Conservation (phyloP, 371 early-diverging fungal genomes). For the Zancudomyces culisetae region DNA sequence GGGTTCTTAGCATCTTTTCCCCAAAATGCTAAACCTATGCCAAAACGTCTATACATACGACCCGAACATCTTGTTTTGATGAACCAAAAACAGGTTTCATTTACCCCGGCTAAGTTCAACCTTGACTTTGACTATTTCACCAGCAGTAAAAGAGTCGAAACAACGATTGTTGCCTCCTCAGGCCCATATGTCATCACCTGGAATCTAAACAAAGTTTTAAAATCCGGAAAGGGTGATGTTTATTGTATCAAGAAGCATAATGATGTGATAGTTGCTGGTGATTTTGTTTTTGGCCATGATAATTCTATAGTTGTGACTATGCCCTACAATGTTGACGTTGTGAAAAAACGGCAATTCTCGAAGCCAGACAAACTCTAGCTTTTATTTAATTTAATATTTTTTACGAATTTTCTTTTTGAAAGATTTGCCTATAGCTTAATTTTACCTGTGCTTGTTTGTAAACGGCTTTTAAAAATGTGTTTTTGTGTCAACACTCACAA, state of each 20-base stretch:
- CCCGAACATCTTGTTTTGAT: conserved; percentile 84
- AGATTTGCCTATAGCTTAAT: no score
- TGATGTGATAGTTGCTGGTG: conserved; percentile 71
- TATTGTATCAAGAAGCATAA: conserved; percentile 72
- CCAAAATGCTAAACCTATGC: conserved; percentile 41
- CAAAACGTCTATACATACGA: conserved; percentile 57
- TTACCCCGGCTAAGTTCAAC: conserved; percentile 88
- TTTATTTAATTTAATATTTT: conserved; percentile 6
- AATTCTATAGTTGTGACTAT: conserved; percentile 53
- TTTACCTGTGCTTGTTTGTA: no score
- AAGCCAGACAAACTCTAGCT: conserved; percentile 20
- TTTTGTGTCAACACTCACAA: no score
- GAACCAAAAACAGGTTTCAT: conserved; percentile 41
- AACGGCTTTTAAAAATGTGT: no score
- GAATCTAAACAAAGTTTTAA: conserved; percentile 69
- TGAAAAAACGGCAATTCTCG: conserved; percentile 18
- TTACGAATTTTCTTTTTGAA: background rate
- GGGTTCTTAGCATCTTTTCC: conserved; percentile 49
- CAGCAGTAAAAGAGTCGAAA: conserved; percentile 25
- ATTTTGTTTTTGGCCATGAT: conserved; percentile 60
- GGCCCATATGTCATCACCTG: conserved; percentile 86
- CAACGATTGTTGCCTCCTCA: conserved; percentile 68
- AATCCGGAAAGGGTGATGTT: conserved; percentile 41
- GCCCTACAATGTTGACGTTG: conserved; percentile 34
- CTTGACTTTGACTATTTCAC: conserved; percentile 28